Conservation (phyloP, 164 flowering plant genomes). For the Euptelea pleiosperma region DNA sequence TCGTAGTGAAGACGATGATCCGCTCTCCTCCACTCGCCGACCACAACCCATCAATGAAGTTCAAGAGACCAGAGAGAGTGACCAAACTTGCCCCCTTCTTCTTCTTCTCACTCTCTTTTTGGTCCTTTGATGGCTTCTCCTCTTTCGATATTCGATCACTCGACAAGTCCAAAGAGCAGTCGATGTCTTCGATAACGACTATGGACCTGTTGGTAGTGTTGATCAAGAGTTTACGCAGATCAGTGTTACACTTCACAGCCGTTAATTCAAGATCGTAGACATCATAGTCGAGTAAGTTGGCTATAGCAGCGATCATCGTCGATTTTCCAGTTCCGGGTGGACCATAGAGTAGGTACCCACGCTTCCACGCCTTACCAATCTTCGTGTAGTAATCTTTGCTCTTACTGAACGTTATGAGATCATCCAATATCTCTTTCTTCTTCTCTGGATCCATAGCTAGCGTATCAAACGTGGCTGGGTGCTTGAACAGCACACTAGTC, state of each 20-base stretch:
- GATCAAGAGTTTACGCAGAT: constrained; percentile 19
- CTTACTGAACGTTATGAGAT: constrained; percentile 6
- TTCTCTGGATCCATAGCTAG: constrained; percentile 9
- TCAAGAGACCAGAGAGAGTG: constrained; percentile 45
- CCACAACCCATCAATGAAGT: constrained; percentile 58
- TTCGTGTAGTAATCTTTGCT: constrained; percentile 9
- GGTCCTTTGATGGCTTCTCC: no score
- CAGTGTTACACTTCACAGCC: constrained; percentile 14
- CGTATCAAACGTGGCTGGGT: constrained; percentile 17
- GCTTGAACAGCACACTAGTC: constrained; percentile 4
- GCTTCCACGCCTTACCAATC: constrained; percentile 15
- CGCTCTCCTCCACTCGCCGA: constrained; percentile 48
- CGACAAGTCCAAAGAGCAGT: constrained; percentile 18
- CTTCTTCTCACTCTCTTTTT: no score
- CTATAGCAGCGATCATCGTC: constrained; percentile 17
- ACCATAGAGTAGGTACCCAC: no score
- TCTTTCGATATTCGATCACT: constrained; percentile 10
- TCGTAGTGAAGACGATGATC: constrained; percentile 48
- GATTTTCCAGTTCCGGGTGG: no score
- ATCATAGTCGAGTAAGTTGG: constrained; percentile 18
- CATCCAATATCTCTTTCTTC: constrained; percentile 8
- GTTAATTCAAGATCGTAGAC: constrained; percentile 27
- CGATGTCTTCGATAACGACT: constrained; percentile 14
- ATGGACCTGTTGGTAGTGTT: constrained; percentile 15
- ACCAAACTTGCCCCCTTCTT: no score